phyloP scores from a whole-genome alignment of 2,329 filamentous ascomycete species.

The Metarhizium brunneum region DNA sequence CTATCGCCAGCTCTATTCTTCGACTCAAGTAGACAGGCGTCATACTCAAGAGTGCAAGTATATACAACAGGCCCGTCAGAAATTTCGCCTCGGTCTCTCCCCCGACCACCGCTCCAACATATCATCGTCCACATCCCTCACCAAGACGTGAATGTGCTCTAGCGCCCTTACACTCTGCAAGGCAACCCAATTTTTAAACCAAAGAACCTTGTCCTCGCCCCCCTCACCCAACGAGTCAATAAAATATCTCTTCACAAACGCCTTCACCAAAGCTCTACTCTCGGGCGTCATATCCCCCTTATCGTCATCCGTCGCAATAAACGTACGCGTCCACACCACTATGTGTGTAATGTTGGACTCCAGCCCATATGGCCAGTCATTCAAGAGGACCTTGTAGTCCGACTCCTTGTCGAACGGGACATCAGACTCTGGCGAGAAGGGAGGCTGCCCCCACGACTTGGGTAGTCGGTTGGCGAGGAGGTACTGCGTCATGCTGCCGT shows the following conservation, averaged over 20 bases:
- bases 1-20: not conserved
- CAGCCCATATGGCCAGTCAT: conserved; percentile 92
- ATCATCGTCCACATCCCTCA: conserved; percentile 43
- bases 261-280: conserved; percentile 53
- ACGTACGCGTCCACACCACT: conserved; percentile 85
- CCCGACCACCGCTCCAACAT: conserved; percentile 45
- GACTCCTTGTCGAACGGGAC: conserved; percentile 43
- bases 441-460: conserved; percentile 52
- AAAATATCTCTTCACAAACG: conserved; percentile 65
- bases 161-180: conserved; percentile 81
- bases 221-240: conserved; percentile 41
- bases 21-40: not conserved
- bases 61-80: not conserved
- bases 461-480: conserved; percentile 64
- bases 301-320: conserved; percentile 59
- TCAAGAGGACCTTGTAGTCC: conserved; percentile 64
- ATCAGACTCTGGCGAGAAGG: conserved; percentile 41
- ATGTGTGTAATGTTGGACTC: conserved; percentile 61
- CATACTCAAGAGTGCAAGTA: not conserved
- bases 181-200: conserved; percentile 92
- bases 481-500: conserved; percentile 74
- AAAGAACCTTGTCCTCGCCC: conserved; percentile 51
- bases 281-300: conserved; percentile 65
- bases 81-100: conserved; percentile 29
- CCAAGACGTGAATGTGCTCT: conserved; percentile 80